Evolutionary conservation across 768 basidiomycete species (phyloP).

Genomic region (Hericium coralloides): DNA sequence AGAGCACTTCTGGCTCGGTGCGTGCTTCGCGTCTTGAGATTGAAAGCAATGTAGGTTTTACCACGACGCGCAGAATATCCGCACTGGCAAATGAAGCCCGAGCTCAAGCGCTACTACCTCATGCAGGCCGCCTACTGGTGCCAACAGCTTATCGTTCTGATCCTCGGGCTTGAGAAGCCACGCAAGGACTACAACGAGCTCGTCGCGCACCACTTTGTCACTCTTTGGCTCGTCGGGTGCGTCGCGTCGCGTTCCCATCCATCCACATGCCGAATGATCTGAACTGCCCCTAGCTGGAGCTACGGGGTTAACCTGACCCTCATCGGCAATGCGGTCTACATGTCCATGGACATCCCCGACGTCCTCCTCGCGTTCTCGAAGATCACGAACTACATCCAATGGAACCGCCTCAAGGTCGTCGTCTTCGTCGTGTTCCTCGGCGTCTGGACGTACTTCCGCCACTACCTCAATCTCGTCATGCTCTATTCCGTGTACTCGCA

Average conservation of each 20-base stretch:
- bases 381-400: conserved; percentile 78
- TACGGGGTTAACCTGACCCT: conserved; percentile 71
- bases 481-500: conserved; percentile 84
- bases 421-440: conserved; percentile 57
- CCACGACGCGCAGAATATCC: conserved; percentile 56
- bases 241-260: conserved; percentile 13
- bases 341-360: conserved; percentile 98
- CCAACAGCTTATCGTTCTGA: conserved; percentile 83
- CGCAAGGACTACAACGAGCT: conserved; percentile 87
- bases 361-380: conserved; percentile 84
- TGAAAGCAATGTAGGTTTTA: not conserved
- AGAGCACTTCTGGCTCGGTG: conserved; percentile 78
- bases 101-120: conserved; percentile 88
- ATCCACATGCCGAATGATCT: not conserved
- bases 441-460: conserved; percentile 91
- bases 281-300: conserved; percentile 55
- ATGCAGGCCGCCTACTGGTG: conserved; percentile 92
- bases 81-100: conserved; percentile 77
- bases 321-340: conserved; percentile 86
- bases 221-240: conserved; percentile 89
- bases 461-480: conserved; percentile 81
- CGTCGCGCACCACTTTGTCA: conserved; percentile 85
- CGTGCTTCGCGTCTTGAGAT: not conserved
- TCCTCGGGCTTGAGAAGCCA: conserved; percentile 86
- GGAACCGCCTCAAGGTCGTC: conserved; percentile 50